phyloP scores from a whole-genome alignment of 139 green algal species.

The Chlorella sp. region DNA sequence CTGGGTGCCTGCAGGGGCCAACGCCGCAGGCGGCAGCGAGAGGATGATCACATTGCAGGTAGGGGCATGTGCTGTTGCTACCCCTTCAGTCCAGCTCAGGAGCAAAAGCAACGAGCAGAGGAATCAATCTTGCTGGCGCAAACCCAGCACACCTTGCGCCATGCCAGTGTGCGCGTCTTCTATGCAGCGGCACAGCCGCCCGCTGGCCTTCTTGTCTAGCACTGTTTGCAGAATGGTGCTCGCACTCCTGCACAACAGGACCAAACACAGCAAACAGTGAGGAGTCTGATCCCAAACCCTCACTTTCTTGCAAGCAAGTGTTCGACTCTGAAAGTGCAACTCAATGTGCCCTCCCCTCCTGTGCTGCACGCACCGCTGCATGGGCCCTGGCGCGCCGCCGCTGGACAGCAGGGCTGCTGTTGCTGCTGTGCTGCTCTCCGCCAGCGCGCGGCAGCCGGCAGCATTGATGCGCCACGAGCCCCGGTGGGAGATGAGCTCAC shows the following conservation, averaged over 20 bases:
- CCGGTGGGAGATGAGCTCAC: constrained; percentile 41
- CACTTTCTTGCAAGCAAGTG: too few relatives aligned
- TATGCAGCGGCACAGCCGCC: constrained; percentile 57
- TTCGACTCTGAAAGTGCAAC: too few relatives aligned
- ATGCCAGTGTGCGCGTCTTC: constrained; percentile 50
- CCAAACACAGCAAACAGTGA: neutral
- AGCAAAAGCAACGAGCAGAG: too few relatives aligned
- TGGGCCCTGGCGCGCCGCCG: neutral
- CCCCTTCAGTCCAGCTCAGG: too few relatives aligned
- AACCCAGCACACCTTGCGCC: constrained; percentile 4
- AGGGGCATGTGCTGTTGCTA: too few relatives aligned
- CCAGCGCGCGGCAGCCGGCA: constrained; percentile 33
- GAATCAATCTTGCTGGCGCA: too few relatives aligned
- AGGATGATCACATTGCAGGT: too few relatives aligned
- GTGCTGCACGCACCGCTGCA: neutral
- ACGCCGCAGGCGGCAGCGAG: too few relatives aligned
- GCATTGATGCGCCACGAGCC: constrained; percentile 28
- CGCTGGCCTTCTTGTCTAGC: constrained; percentile 39
- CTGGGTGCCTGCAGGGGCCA: constrained; percentile 19
- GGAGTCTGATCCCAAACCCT: too few relatives aligned
- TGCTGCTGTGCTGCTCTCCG: neutral
- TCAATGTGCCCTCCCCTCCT: too few relatives aligned
- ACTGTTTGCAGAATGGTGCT: constrained; percentile 15
- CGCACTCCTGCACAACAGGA: neutral
- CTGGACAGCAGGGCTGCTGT: constrained; percentile 14